Evolutionary conservation across 164 flowering plant genomes (phyloP).

Genomic region (Umbellularia californica): DNA sequence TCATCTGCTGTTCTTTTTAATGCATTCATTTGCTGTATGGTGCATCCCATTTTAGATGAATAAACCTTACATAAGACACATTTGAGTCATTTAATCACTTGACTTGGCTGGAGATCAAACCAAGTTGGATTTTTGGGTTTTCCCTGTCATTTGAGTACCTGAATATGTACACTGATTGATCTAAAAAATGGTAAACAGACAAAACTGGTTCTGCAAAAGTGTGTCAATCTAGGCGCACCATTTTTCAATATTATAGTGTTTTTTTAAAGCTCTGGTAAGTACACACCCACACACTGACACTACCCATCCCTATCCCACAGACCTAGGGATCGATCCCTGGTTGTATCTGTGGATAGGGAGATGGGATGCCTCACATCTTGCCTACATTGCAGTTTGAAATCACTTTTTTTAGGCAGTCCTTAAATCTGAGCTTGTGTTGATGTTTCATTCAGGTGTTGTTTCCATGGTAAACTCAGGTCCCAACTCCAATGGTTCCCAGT

Average conservation of each 20-base stretch:
- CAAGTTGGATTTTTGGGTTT: not conserved
- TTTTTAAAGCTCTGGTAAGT: no score
- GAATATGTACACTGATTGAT: not conserved
- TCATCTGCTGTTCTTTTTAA: conserved; percentile 12
- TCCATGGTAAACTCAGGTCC: conserved; percentile 98
- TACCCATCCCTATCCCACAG: not conserved
- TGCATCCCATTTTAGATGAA: not conserved
- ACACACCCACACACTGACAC: no score
- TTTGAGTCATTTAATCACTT: not conserved
- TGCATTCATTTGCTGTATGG: not conserved
- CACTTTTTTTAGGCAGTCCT: not conserved
- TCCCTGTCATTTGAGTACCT: not conserved
- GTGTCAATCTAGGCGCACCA: not conserved
- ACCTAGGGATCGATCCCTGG: not conserved
- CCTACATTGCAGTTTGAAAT: not conserved
- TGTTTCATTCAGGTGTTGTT: conserved; percentile 60
- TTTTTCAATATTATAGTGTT: not conserved
- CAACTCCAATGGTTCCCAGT: conserved; percentile 95
- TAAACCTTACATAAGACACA: not conserved
- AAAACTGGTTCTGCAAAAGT: not conserved
- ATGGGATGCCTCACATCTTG: no score
- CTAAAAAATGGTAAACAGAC: not conserved
- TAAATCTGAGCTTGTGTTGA: not conserved
- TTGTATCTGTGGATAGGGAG: no score
- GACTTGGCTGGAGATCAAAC: not conserved